Percentiles rank a stretch among this genome's conserved stretches.
Conservation (phyloP, 2,329 filamentous ascomycete species). For the Orbilia ellipsospora region DNA sequence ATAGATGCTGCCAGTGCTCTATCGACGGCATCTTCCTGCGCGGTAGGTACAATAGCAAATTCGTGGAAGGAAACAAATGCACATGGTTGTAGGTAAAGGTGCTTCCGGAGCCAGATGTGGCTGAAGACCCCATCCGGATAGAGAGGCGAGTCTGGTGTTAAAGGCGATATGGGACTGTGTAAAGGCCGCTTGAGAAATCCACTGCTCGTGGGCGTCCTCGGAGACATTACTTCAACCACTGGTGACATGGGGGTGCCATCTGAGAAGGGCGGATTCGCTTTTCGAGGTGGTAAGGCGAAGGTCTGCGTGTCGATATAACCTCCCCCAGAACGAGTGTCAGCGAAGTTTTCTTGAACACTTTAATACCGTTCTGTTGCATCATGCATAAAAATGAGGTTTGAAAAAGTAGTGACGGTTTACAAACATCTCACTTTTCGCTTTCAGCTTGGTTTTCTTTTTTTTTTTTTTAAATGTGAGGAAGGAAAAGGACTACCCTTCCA, state of each 20-base stretch:
- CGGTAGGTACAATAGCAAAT: slow-evolving; percentile 75
- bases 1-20: slow-evolving; percentile 90
- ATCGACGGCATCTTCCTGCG: slow-evolving; percentile 81
- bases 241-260: slow-evolving; percentile 65
- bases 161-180: slow-evolving; percentile 90
- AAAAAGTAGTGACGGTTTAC: slow-evolving; percentile 50
- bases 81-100: slow-evolving; percentile 84
- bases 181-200: slow-evolving; percentile 62
- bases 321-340: slow-evolving; percentile 2
- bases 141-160: slow-evolving; percentile 82
- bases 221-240: slow-evolving; percentile 60
- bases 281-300: slow-evolving; percentile 71
- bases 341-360: slow-evolving; percentile 19
- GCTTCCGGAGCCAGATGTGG: slow-evolving; percentile 84
- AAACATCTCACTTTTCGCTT: slow-evolving; percentile 33
- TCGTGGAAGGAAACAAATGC: slow-evolving; percentile 76
- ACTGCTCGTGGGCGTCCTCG: slow-evolving; percentile 63
- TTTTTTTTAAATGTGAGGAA: slow-evolving; percentile 54
- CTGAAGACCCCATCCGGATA: slow-evolving; percentile 92
- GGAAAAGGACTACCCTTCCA: slow-evolving; percentile 77
- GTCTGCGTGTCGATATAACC: slow-evolving; percentile 60
- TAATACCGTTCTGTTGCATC: slow-evolving; percentile 35
- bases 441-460: slow-evolving; percentile 33
- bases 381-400: slow-evolving; percentile 48
- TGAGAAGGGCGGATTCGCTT: slow-evolving; percentile 70